phyloP scores from a whole-genome alignment of 1,139 yeast genomes.

The Petasospora fabianii region DNA sequence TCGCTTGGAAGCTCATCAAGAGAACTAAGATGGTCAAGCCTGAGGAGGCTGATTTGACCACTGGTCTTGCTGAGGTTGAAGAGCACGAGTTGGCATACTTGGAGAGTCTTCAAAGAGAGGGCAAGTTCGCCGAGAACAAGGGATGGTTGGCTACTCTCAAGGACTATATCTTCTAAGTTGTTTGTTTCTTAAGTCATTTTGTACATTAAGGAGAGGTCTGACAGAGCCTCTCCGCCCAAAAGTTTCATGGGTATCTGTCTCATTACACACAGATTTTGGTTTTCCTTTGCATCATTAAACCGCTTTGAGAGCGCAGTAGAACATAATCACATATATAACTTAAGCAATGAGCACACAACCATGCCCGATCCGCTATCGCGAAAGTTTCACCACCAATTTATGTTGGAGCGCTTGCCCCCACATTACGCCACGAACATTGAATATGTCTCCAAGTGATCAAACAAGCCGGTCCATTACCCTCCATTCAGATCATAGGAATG shows the following conservation, averaged over 20 bases:
- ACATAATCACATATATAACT: too few species aligned
- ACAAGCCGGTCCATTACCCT: too few species aligned
- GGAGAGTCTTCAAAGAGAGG: conserved; percentile 22
- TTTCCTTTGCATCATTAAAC: too few species aligned
- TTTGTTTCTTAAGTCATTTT: not conserved
- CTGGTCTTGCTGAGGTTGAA: conserved; percentile 55
- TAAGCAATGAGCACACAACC: too few species aligned
- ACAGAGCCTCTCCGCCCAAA: not conserved
- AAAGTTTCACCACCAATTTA: too few species aligned
- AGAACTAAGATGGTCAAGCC: conserved; percentile 49
- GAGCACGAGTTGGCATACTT: conserved; percentile 40
- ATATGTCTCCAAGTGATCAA: too few species aligned
- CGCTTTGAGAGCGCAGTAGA: too few species aligned
- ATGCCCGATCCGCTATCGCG: too few species aligned
- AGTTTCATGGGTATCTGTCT: not conserved
- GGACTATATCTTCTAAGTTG: conserved; percentile 10
- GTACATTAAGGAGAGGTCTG: not conserved
- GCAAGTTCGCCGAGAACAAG: not conserved
- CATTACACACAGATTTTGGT: not conserved
- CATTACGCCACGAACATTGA: too few species aligned
- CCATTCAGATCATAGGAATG: too few species aligned
- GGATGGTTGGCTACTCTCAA: conserved; percentile 1
- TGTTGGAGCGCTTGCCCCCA: too few species aligned
- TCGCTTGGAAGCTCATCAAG: conserved; percentile 50
- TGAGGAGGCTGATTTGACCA: conserved; percentile 46